Evolutionary conservation across 495 filamentous ascomycete species (phyloP).

Genomic region (Penicillium paxilli): DNA sequence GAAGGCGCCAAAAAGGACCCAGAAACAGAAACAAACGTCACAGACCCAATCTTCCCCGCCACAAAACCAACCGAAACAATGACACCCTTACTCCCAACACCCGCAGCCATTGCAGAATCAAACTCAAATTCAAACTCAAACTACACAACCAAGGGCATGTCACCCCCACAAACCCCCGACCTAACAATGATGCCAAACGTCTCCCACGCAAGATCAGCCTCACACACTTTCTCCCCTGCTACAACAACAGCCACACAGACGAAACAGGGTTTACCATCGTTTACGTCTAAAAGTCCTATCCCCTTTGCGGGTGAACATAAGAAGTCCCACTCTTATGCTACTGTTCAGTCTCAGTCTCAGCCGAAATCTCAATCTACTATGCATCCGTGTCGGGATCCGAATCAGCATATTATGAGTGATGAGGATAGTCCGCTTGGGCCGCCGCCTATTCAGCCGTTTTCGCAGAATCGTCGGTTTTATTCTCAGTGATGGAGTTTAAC

Average conservation of each 20-base stretch:
- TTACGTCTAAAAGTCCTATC: slow-evolving; percentile 52
- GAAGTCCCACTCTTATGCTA: not conserved
- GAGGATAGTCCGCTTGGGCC: not conserved
- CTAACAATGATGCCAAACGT: slow-evolving; percentile 1
- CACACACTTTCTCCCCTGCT: slow-evolving; percentile 29
- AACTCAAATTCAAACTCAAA: too few species aligned
- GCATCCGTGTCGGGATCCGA: not conserved
- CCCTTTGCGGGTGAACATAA: slow-evolving; percentile 38
- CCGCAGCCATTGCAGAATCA: slow-evolving; percentile 1
- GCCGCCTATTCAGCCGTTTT: not conserved
- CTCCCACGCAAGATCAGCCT: slow-evolving; percentile 9
- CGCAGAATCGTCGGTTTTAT: not conserved
- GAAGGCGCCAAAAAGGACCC: not conserved
- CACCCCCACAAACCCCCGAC: slow-evolving; percentile 25
- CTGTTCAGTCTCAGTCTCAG: not conserved
- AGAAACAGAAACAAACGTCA: not conserved
- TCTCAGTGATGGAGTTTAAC: not conserved
- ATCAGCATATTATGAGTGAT: not conserved
- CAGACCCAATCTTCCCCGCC: not conserved
- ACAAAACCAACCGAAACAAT: not conserved
- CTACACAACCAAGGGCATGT: slow-evolving; percentile 8
- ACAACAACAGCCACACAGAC: slow-evolving; percentile 31
- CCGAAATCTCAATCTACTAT: not conserved
- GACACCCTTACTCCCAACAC: slow-evolving; percentile 2
- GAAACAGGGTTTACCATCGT: slow-evolving; percentile 49